Percentiles rank a stretch among this genome's conserved stretches.
phyloP scores from a whole-genome alignment of 2,329 filamentous ascomycete genomes.

The Penicillium aurantiogriseum region DNA sequence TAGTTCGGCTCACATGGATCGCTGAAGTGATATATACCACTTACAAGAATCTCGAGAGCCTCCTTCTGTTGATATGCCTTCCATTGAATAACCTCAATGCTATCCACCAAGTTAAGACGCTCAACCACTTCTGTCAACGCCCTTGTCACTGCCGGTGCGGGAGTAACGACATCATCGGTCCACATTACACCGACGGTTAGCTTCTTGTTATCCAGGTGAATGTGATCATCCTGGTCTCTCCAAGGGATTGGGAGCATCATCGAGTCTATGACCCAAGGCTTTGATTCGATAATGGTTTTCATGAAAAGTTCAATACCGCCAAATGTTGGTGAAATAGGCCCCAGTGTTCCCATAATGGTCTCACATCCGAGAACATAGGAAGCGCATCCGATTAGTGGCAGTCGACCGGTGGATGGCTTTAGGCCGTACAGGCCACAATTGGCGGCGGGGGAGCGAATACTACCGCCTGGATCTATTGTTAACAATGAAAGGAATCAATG shows the following conservation, averaged over 20 bases:
- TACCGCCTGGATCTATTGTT: background rate
- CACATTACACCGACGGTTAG: conserved; percentile 60
- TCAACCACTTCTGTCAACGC: conserved; percentile 51
- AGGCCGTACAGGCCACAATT: background rate
- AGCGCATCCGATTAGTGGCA: conserved; percentile 18
- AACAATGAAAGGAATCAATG: background rate
- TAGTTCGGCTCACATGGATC: background rate
- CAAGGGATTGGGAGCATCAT: conserved; percentile 2
- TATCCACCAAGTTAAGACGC: conserved; percentile 2
- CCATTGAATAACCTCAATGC: conserved; percentile 30
- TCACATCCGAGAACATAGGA: conserved; percentile 22
- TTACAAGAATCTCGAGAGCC: conserved; percentile 44
- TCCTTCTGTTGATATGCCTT: conserved; percentile 50
- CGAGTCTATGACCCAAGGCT: background rate
- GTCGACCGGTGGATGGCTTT: conserved; percentile 14
- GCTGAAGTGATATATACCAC: background rate
- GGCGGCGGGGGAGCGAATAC: background rate
- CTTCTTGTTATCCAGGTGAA: conserved; percentile 28
- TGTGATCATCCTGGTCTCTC: conserved; percentile 12
- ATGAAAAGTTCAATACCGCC: conserved; percentile 49
- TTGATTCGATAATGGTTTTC: conserved; percentile 31
- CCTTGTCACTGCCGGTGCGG: conserved; percentile 62
- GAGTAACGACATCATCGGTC: conserved; percentile 60
- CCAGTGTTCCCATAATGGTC: conserved; percentile 33
- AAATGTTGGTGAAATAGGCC: conserved; percentile 55